These are phyloP conservation scores for Lactifluus echinatus DNA, from an alignment of 768 basidiomycete genomes.

Conservation along the genomic window DNA sequence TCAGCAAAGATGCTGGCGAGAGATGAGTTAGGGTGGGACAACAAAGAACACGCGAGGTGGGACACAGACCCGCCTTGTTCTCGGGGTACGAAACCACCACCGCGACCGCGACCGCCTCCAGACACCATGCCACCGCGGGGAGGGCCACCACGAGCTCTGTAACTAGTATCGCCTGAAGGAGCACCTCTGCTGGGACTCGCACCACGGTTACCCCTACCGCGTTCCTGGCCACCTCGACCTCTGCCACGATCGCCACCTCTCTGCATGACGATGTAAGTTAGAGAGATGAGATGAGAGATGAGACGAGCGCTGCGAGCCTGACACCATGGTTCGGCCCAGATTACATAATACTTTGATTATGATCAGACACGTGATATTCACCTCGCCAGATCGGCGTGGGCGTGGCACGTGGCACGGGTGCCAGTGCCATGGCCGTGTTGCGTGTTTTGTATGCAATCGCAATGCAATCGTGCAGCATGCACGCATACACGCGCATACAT, in stretches of 20 bases:
- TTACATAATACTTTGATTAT: too few relatives aligned
- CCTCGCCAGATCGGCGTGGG: not conserved
- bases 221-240: slow-evolving; percentile 20
- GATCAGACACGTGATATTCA: not conserved
- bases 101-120: slow-evolving; percentile 26
- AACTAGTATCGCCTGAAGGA: too few relatives aligned
- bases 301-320: not conserved
- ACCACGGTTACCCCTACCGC: slow-evolving; percentile 22
- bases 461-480: too few relatives aligned
- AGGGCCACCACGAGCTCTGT: not conserved
- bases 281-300: not conserved
- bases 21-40: not conserved
- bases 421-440: too few relatives aligned
- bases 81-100: slow-evolving; percentile 25
- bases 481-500: not conserved
- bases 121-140: slow-evolving; percentile 24
- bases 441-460: not conserved
- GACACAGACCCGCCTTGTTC: slow-evolving; percentile 36
- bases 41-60: not conserved
- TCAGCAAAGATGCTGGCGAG: slow-evolving; percentile 34
- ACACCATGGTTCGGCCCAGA: too few relatives aligned
- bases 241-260: slow-evolving; percentile 23
- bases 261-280: slow-evolving; percentile 8
- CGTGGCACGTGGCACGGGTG: too few relatives aligned
- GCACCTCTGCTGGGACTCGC: slow-evolving; percentile 5